Conservation (phyloP, 495 filamentous ascomycete species). For the Tetracladium setigerum region DNA sequence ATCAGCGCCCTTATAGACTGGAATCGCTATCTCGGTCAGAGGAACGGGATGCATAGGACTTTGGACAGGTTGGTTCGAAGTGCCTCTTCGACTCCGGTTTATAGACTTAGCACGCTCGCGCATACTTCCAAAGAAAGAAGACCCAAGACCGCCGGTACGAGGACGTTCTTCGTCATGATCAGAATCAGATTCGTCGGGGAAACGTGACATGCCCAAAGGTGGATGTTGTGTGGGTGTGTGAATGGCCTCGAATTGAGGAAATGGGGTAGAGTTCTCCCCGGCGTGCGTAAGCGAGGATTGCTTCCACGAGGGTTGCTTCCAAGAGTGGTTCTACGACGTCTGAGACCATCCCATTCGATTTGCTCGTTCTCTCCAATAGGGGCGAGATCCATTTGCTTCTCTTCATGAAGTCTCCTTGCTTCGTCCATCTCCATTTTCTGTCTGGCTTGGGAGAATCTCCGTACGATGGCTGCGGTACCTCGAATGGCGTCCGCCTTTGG, state of each 20-base stretch:
- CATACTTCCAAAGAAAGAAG: slow-evolving; percentile 53
- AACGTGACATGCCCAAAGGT: slow-evolving; percentile 80
- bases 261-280: slow-evolving; percentile 11
- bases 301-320: slow-evolving; percentile 44
- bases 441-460: slow-evolving; percentile 68
- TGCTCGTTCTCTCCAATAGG: slow-evolving; percentile 69
- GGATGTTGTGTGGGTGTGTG: slow-evolving; percentile 49
- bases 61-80: slow-evolving; percentile 20
- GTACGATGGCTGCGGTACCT: slow-evolving; percentile 82
- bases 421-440: slow-evolving; percentile 78
- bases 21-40: slow-evolving; percentile 51
- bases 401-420: slow-evolving; percentile 68
- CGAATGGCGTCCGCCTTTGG: slow-evolving; percentile 96
- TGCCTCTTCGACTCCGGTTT: slow-evolving; percentile 22
- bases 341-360: slow-evolving; percentile 90
- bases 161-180: slow-evolving; percentile 41
- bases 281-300: slow-evolving; percentile 6
- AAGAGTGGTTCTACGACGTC: slow-evolving; percentile 69
- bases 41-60: slow-evolving; percentile 52
- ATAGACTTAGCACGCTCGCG: slow-evolving; percentile 46
- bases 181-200: slow-evolving; percentile 61
- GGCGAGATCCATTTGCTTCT: slow-evolving; percentile 65
- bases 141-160: slow-evolving; percentile 37
- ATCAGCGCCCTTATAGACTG: slow-evolving; percentile 41
- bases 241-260: slow-evolving; percentile 27